Evolutionary conservation across 345 rosid species (phyloP).

Genomic region (Diplotaxis tenuifolia): DNA sequence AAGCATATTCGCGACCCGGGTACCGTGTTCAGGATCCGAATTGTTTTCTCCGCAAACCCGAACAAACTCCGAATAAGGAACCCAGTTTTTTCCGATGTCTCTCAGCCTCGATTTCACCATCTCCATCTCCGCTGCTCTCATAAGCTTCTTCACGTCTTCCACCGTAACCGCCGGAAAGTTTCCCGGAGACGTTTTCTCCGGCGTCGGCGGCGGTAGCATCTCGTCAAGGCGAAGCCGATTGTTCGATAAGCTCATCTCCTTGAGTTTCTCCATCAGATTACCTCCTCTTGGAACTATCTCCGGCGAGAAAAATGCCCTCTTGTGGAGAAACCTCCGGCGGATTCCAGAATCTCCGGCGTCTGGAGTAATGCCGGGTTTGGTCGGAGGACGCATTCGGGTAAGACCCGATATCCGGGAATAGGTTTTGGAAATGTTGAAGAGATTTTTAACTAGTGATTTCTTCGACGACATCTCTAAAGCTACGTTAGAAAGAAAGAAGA

Average conservation of each 20-base stretch:
- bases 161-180: constrained; percentile 44
- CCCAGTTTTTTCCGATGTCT: constrained; percentile 53
- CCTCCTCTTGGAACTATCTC: constrained; percentile 43
- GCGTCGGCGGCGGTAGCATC: constrained; percentile 40
- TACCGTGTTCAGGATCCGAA: constrained; percentile 61
- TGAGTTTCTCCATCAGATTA: constrained; percentile 54
- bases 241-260: constrained; percentile 46
- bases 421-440: constrained; percentile 55
- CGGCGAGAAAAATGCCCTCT: constrained; percentile 47
- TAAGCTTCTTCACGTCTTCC: constrained; percentile 74
- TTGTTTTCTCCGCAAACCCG: constrained; percentile 58
- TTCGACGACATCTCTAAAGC: constrained; percentile 55
- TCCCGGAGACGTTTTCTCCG: constrained; percentile 23
- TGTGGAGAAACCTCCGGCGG: constrained; percentile 69
- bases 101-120: constrained; percentile 64
- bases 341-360: constrained; percentile 66
- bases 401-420: constrained; percentile 41
- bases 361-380: constrained; percentile 41
- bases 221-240: constrained; percentile 62
- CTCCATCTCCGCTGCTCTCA: constrained; percentile 74
- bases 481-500: neutral
- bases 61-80: constrained; percentile 64
- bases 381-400: constrained; percentile 38
- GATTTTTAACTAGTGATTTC: constrained; percentile 61
- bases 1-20: constrained; percentile 60